Base-by-base conservation (phyloP, 768 basidiomycete genomes). In the Phallus indusiatus region DNA sequence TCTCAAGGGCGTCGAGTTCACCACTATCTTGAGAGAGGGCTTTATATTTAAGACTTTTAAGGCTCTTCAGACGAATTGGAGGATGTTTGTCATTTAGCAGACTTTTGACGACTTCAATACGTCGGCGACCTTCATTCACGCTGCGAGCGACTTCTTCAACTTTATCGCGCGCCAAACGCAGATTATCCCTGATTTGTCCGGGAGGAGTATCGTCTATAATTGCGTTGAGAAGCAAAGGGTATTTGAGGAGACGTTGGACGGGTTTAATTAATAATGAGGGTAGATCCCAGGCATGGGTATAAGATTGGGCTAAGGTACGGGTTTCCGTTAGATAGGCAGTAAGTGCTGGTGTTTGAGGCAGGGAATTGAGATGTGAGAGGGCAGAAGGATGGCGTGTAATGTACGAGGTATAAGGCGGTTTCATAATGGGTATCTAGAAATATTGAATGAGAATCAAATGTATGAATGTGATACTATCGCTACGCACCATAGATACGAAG, bases 221-320 rank as follows among this genome's bases (percentile, higher is more conserved):
- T 22, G 88, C 82, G 22, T 74, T 73, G 35, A 99, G 81, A 28
- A 99, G 80, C 9, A 98, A 80, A 0, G 90, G 84, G 67, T 99
- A 99, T 69, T 97, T 98, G 63, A 97, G 83, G 56, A 97, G 79
- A 16, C 95, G 84, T 67, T 98, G 96, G 3, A 99, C 92, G 35
- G 96, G 96, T 72, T 98, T 97, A 72, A 99, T 97, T 61, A 99
- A 85, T 42, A 97, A 81, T 0, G 92, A 93, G 5, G 90, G 78
- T 24, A 99, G 82, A 69, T 99, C 95, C 86, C 92, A 94, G 2
- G 92, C 89, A 66, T 91, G 86, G 0, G 90, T 88, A 12, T 88
- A 78, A 21, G 81, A 79, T 1, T 84, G 80, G 1, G 88, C 85
- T 37, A 87, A 75, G 11, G 74, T 76, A 60, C 81, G 80, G 17